These are phyloP conservation scores for Gamarada debralockiae DNA, from an alignment of 495 filamentous ascomycete genomes.

Conservation along the genomic window DNA sequence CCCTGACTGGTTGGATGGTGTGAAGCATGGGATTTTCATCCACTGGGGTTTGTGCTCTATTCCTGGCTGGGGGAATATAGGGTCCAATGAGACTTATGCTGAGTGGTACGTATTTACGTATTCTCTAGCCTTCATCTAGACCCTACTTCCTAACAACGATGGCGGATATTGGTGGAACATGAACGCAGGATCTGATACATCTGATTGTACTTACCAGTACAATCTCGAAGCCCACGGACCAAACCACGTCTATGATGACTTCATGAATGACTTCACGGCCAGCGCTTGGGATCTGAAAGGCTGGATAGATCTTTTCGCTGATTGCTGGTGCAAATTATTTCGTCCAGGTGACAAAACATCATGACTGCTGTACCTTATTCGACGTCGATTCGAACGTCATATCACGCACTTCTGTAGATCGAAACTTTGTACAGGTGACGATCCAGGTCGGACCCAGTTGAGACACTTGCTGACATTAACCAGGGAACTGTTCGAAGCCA, in stretches of 20 bases:
- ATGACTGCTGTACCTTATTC: not conserved
- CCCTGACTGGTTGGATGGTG: not conserved
- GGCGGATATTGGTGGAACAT: not conserved
- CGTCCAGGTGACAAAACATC: not conserved
- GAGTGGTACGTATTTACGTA: too few species aligned
- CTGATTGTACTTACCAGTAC: not conserved
- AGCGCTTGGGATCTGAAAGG: not conserved
- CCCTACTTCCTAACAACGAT: too few species aligned
- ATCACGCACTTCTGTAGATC: not conserved
- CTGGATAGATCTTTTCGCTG: not conserved
- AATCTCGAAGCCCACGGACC: not conserved
- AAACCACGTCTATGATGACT: not conserved
- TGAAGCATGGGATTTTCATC: not conserved
- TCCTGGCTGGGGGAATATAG: not conserved
- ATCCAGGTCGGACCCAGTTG: too few species aligned
- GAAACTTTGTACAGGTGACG: too few species aligned
- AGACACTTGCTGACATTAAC: not conserved
- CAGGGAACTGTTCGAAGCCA: not conserved
- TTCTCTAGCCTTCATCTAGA: too few species aligned
- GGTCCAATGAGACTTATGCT: not conserved
- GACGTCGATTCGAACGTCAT: not conserved
- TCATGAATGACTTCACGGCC: not conserved
- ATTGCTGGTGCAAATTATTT: not conserved
- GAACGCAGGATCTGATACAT: not conserved
- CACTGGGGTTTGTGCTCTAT: too few species aligned